Base-by-base conservation (phyloP, 108 stramenopile species). In the Pseudonitzschia pungens region DNA sequence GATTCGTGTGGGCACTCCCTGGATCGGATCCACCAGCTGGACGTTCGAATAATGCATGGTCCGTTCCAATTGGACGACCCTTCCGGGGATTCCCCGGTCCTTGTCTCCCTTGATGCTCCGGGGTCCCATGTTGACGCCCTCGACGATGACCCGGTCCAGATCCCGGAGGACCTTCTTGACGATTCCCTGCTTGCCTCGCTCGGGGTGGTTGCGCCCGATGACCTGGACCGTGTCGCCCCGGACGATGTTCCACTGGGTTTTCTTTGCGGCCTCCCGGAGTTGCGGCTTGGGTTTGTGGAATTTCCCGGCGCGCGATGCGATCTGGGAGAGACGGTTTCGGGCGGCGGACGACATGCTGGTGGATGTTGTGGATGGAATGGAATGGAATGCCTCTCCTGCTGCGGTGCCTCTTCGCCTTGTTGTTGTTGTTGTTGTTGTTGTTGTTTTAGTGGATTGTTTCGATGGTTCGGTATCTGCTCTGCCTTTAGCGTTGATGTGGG, bases 191-290 rank as follows among this genome's bases (percentile, higher is more conserved):
- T 97, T 92, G 42, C 96, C 96, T 54, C 72, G 76, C 74, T 97
- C 92, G 42, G 90, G 86, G 73, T 95, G 93, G 48, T 83, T 87
- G 6, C 60, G 60, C 0, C 93, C 89, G 33, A 98, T 84, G 51
- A 98, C 95, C 79, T 91, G 89, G 59, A 98, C 96, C 68, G 87
- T 95, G 82, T 98, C 98, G 32, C 98, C 98, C 28, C 92, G 80
- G 24, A 97, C 68, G 63, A 98, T 96, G 78, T 95, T 84, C 92
- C 89, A 98, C 58, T 74, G 20, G 9, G 68, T 70, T 65, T 79
- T 79, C 41, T 73, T 74, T 16, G 65, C 78, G 15, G 78, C 78
- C 53, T 79, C 78, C 62, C 69, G 50, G 27, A 79, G 29, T 28
- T 79, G 78, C 21, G 78, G 78, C 43, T 73, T 74, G 7, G 78